Conservation (phyloP, 345 rosid species). For the Citrus inodora region DNA sequence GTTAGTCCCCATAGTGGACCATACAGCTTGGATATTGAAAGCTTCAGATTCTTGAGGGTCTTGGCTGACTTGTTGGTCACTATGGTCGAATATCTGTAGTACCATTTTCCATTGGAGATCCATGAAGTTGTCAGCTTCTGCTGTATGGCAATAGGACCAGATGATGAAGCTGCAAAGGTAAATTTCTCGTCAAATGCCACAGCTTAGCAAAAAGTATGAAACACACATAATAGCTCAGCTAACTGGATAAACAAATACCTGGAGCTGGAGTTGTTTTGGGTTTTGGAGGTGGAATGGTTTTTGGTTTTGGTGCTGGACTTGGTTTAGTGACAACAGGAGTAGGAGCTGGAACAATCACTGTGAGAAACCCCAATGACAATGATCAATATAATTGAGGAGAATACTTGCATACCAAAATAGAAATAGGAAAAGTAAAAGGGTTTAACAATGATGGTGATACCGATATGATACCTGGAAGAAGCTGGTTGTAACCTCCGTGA, state of each 20-base stretch:
- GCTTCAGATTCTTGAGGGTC: constrained; percentile 57
- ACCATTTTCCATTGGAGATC: constrained; percentile 64
- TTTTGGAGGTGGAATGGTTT: constrained; percentile 32
- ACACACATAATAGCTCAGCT: not conserved
- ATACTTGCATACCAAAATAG: not conserved
- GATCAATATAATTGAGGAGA: constrained; percentile 5
- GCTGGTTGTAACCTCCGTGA: constrained; percentile 70
- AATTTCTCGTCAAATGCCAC: not conserved
- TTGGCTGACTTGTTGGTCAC: constrained; percentile 75
- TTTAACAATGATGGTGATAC: not conserved
- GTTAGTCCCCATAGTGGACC: constrained; percentile 95
- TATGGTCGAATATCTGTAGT: constrained; percentile 74
- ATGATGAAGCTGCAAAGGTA: constrained; percentile 43
- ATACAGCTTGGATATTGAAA: constrained; percentile 72
- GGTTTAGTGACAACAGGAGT: constrained; percentile 34
- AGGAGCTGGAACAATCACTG: constrained; percentile 57
- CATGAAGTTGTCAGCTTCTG: constrained; percentile 83
- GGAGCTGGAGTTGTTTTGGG: constrained; percentile 55
- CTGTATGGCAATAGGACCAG: constrained; percentile 55
- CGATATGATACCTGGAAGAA: constrained; percentile 68
- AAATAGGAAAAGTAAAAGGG: not conserved
- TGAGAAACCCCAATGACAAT: not conserved
- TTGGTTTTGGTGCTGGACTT: constrained; percentile 42
- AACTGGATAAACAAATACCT: constrained; percentile 35
- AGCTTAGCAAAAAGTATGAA: not conserved